Evolutionary conservation across 2,329 filamentous ascomycete genomes (phyloP), one percentile per base, ranked within the genome.

Genomic region (Intubia oerlemansii): DNA sequence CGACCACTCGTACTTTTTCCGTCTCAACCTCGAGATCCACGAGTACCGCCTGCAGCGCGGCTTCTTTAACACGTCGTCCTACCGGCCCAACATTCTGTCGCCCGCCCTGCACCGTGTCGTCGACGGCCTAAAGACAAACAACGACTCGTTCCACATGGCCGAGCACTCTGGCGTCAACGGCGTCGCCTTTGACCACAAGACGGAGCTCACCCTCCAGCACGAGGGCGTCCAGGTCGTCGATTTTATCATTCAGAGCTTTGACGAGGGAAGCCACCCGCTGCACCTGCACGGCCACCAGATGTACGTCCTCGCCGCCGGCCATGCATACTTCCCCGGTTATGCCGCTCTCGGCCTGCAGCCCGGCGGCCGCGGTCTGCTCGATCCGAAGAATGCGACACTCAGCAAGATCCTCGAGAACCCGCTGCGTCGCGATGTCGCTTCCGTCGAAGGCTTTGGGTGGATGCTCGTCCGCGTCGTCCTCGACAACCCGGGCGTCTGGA

Each of bases 151-250:
- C 34, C 47, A 48, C 55, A 13, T 57, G 62, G 34, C 48, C 54
- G 15, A 57, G 5, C 29, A 25, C 8, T 25, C 62, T 33, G 66
- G 65, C 14, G 47, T 55, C 10, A 62, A 67, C 42, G 56, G 56
- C 4, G 54, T 56, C 24, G 51, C 59, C 2, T 59, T 57, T 32
- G 43, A 55, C 34, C 29, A 38, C 2, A 38, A 38, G 28, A 44
- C 49, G 27, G 54, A 57, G 36, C 62, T 73, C 38, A 57, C 90
- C 4, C 57, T 90, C 10, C 55, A 70, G 18, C 62, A 72, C 36
- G 62, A 61, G 27, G 35, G 49, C 18, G 52, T 62, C 16, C 54
- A 69, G 32, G 56, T 79, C n/a, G 62, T 84, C 14, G 71, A 85
- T 42, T 61, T 85, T 25, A 50, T 81, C 12, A 53, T 85, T 12